A percentile compares a stretch with the other conserved stretches of the same genome.
phyloP scores from a whole-genome alignment of 352 stramenopile species.

The Elongisporangium anandrum region DNA sequence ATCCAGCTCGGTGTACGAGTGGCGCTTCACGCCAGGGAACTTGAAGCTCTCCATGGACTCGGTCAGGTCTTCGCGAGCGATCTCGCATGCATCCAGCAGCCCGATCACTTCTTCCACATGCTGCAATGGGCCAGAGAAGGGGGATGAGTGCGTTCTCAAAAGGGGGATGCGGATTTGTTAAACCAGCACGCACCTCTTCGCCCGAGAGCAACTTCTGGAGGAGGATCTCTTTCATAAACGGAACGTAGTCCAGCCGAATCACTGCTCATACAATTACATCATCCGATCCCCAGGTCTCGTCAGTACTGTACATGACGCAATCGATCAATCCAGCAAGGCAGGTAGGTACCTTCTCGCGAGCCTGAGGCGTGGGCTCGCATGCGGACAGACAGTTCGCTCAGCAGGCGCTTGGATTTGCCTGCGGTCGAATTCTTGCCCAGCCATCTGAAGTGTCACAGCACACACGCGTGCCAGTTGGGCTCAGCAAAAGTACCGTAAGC shows the following conservation, averaged over 20 bases:
- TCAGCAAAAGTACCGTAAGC: neutral
- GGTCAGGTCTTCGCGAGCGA: conserved; percentile 96
- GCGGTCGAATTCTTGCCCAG: conserved; percentile 97
- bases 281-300: neutral
- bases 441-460: conserved; percentile 83
- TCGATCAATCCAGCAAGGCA: too few species aligned
- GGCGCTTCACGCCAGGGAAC: conserved; percentile 66
- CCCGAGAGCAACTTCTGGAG: conserved; percentile 70
- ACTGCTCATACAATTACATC: conserved; percentile 24
- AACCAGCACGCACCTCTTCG: conserved; percentile 47
- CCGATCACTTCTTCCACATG: conserved; percentile 90
- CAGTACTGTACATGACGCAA: too few species aligned
- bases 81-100: conserved; percentile 96
- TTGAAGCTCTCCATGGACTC: conserved; percentile 95
- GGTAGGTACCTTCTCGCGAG: conserved; percentile 79
- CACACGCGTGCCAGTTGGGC: conserved; percentile 7
- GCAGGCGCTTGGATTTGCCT: conserved; percentile 92
- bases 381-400: conserved; percentile 95
- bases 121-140: conserved; percentile 13
- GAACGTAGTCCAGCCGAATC: conserved; percentile 85
- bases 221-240: conserved; percentile 89
- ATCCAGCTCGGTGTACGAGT: conserved; percentile 76
- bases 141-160: conserved; percentile 1
- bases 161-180: neutral
- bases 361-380: conserved; percentile 87